These are phyloP conservation scores for Barnettozyma populi DNA, from an alignment of 805 yeast species.

Conservation along the genomic window DNA sequence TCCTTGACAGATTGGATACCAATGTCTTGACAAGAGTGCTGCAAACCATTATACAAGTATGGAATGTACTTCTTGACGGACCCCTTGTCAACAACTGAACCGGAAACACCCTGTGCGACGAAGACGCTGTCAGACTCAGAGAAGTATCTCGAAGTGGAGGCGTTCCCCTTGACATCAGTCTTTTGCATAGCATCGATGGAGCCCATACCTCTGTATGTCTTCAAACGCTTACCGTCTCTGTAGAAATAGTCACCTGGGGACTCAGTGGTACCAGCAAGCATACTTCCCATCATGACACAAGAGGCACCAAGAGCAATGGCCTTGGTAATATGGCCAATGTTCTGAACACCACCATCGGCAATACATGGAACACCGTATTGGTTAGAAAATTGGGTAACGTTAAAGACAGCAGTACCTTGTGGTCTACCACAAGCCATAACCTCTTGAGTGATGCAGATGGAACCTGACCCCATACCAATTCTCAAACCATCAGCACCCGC, in stretches of 20 bases:
- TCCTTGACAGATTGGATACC: conserved; percentile 67
- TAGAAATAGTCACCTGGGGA: conserved; percentile 98
- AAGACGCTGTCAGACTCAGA: conserved; percentile 92
- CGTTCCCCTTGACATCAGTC: conserved; percentile 84
- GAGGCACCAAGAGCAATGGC: conserved; percentile 97
- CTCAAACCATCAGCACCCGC: conserved; percentile 98
- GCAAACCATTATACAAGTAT: conserved; percentile 89
- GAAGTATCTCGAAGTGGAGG: conserved; percentile 97
- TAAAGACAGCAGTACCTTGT: conserved; percentile 97
- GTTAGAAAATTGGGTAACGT: conserved; percentile 89
- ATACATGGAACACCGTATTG: conserved; percentile 97
- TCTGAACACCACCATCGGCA: conserved; percentile 99
- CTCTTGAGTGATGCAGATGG: conserved; percentile 98
- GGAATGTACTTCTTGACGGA: conserved; percentile 91
- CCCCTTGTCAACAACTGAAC: conserved; percentile 95
- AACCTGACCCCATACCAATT: conserved; percentile 99
- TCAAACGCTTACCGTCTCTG: conserved; percentile 97
- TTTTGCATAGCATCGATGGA: conserved; percentile 97
- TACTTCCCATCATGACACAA: conserved; percentile 98
- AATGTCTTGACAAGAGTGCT: conserved; percentile 98
- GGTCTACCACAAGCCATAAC: conserved; percentile 99
- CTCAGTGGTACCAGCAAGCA: conserved; percentile 97
- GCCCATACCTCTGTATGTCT: conserved; percentile 99
- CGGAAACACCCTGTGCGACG: conserved; percentile 99
- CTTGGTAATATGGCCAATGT: conserved; percentile 97